phyloP scores from a whole-genome alignment of 108 stramenopile genomes.

The Stephanodiscus minutulus region DNA sequence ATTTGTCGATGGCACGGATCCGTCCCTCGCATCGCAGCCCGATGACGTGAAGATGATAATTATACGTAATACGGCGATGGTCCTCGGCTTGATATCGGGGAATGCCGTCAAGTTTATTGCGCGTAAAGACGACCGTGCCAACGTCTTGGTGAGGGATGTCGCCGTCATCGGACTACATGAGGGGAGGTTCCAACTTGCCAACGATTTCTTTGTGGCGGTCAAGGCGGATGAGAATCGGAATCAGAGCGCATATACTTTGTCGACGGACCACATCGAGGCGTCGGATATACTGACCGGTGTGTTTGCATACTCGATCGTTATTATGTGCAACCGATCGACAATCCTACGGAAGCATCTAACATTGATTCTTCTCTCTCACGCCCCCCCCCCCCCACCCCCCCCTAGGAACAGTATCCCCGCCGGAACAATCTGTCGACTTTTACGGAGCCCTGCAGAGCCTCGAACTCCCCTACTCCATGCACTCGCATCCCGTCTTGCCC shows the following conservation, averaged over 20 bases:
- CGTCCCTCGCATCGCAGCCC: neutral
- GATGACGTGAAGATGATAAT: slow-evolving; percentile 37
- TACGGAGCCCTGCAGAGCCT: slow-evolving; percentile 53
- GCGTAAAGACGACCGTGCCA: slow-evolving; percentile 28
- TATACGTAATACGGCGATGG: slow-evolving; percentile 41
- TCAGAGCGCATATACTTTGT: slow-evolving; percentile 29
- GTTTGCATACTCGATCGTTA: slow-evolving; percentile 1
- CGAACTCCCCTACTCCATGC: slow-evolving; percentile 49
- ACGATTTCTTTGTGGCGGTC: slow-evolving; percentile 26
- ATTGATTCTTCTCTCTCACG: neutral
- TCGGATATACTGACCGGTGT: slow-evolving; percentile 37
- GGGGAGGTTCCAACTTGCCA: slow-evolving; percentile 27
- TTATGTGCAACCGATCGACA: neutral
- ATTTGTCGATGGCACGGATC: neutral
- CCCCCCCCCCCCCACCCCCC: too few relatives aligned
- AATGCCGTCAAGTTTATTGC: slow-evolving; percentile 33
- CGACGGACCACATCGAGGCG: slow-evolving; percentile 25
- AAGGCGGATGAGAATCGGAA: slow-evolving; percentile 39
- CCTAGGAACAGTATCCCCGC: slow-evolving; percentile 37
- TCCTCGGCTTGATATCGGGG: slow-evolving; percentile 26
- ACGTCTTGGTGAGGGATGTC: slow-evolving; percentile 41
- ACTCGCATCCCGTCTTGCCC: slow-evolving; percentile 44
- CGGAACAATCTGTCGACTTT: slow-evolving; percentile 51
- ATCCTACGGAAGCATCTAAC: neutral
- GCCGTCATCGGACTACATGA: slow-evolving; percentile 29